Conservation (phyloP, 2,329 filamentous ascomycete genomes). For the Xylaria sp. region DNA sequence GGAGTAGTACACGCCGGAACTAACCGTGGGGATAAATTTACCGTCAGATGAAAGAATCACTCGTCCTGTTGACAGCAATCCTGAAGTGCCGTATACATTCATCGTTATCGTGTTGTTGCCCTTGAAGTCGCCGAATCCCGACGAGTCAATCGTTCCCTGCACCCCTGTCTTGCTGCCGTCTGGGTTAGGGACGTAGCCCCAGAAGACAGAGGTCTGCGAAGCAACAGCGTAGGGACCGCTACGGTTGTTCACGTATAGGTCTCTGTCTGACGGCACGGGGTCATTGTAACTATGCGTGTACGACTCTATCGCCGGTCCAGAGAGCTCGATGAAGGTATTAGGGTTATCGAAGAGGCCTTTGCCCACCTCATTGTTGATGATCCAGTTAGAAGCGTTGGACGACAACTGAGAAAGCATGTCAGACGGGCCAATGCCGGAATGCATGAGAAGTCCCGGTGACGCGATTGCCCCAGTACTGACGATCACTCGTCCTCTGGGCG, state of each 20-base stretch:
- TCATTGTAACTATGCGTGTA: conserved; percentile 59
- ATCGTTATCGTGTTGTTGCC: conserved; percentile 61
- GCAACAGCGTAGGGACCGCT: conserved; percentile 65
- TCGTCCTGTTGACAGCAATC: conserved; percentile 59
- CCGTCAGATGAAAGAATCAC: conserved; percentile 55
- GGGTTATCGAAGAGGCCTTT: conserved; percentile 65
- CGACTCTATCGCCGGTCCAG: conserved; percentile 55
- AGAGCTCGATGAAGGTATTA: conserved; percentile 63
- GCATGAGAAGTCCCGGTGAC: conserved; percentile 51
- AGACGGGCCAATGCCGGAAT: conserved; percentile 52
- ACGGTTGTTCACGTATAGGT: conserved; percentile 58
- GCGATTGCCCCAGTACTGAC: conserved; percentile 51
- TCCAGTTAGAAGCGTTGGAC: conserved; percentile 52
- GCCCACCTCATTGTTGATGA: conserved; percentile 61
- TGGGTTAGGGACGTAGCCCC: conserved; percentile 56
- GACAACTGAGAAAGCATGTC: conserved; percentile 40
- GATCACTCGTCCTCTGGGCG: conserved; percentile 46
- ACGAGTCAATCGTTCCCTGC: conserved; percentile 63
- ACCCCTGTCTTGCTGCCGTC: conserved; percentile 57
- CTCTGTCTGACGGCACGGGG: conserved; percentile 54
- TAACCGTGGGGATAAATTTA: conserved; percentile 55
- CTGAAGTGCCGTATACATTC: conserved; percentile 67
- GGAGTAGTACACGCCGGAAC: conserved; percentile 57
- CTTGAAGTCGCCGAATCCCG: conserved; percentile 55
- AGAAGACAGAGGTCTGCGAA: conserved; percentile 64